These are phyloP conservation scores for Exidia glandulosa DNA, from an alignment of 768 basidiomycete genomes.

Conservation along the genomic window DNA sequence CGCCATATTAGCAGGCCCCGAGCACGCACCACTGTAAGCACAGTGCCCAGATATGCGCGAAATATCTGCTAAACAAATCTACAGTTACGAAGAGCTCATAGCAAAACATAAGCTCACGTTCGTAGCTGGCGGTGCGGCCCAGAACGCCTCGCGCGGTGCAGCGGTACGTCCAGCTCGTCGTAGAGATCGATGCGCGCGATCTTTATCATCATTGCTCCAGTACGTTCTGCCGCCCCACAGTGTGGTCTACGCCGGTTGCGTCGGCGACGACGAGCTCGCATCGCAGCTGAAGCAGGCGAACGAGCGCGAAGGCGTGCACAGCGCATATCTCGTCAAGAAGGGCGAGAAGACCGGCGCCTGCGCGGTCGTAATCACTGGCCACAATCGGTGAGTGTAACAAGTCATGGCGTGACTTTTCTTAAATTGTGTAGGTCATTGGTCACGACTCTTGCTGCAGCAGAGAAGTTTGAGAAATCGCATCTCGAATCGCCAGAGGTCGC, in stretches of 20 bases:
- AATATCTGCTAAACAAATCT: conserved; percentile 1
- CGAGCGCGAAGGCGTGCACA: conserved; percentile 77
- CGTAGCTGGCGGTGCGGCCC: conserved; percentile 93
- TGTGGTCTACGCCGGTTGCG: conserved; percentile 89
- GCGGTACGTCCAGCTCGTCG: conserved; percentile 50
- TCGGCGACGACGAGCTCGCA: conserved; percentile 88
- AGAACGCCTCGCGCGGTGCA: conserved; percentile 93
- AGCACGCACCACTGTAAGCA: conserved; percentile 76
- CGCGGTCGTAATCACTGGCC: conserved; percentile 89
- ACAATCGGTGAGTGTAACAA: conserved; percentile 56
- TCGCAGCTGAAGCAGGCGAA: conserved; percentile 83
- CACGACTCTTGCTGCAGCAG: conserved; percentile 82
- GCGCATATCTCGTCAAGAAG: conserved; percentile 81
- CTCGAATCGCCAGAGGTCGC: conserved; percentile 66
- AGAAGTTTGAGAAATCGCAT: conserved; percentile 77
- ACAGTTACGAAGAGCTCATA: conserved; percentile 82
- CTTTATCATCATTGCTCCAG: conserved; percentile 30
- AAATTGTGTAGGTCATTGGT: conserved; percentile 64
- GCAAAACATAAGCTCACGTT: conserved; percentile 71
- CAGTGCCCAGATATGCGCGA: neutral
- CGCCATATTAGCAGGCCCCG: conserved; percentile 86
- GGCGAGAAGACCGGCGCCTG: conserved; percentile 91
- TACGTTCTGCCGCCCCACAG: conserved; percentile 81
- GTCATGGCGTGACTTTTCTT: neutral
- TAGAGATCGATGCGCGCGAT: conserved; percentile 4